phyloP scores from a whole-genome alignment of 2,329 filamentous ascomycete genomes.

The Paradendryphiella salina region DNA sequence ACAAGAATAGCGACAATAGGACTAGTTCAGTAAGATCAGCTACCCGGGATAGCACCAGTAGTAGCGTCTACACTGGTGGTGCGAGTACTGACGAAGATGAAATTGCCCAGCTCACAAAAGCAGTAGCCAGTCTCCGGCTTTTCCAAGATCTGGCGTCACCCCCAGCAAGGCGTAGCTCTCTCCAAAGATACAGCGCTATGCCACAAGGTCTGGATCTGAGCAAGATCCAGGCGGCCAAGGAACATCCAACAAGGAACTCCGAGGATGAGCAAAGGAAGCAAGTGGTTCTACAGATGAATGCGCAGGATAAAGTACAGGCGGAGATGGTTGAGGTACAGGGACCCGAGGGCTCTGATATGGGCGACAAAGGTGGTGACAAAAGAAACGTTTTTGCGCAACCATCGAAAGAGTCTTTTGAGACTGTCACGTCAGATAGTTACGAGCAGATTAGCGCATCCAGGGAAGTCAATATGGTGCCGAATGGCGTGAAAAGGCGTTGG shows the following conservation, averaged over 20 bases:
- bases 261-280: not conserved
- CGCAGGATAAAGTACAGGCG: not conserved
- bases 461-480: slow-evolving; percentile 2
- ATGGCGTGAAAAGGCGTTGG: slow-evolving; percentile 15
- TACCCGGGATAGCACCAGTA: not conserved
- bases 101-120: not conserved
- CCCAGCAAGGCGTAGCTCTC: not conserved
- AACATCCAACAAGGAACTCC: not conserved
- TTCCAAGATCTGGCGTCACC: not conserved
- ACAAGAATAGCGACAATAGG: too few relatives aligned
- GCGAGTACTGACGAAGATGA: not conserved
- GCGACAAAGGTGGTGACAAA: rapidly evolving
- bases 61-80: not conserved
- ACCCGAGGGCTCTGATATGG: not conserved
- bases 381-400: not conserved
- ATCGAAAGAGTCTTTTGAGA: slow-evolving; percentile 1
- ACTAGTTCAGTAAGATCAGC: too few relatives aligned
- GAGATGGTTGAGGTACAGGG: not conserved
- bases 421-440: not conserved
- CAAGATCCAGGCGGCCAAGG: not conserved
- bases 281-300: not conserved
- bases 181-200: slow-evolving; percentile 6
- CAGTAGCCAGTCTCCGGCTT: not conserved
- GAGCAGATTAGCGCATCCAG: slow-evolving; percentile 5
- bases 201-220: slow-evolving; percentile 4